Evolutionary conservation across 345 rosid species (phyloP).

Genomic region (Mallotus nudiflorus): DNA sequence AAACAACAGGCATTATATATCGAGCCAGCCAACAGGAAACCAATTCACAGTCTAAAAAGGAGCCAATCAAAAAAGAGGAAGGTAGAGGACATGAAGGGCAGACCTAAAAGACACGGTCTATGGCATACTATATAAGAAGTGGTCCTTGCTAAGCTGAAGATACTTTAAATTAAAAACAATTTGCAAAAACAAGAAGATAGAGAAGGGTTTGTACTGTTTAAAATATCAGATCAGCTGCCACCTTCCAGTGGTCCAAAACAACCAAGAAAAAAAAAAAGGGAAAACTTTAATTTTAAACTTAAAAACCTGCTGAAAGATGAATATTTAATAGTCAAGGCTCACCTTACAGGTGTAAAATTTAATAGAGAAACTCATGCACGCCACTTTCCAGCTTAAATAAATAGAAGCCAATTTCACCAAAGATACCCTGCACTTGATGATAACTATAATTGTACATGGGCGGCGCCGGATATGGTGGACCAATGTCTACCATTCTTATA

Average conservation of each 20-base stretch:
- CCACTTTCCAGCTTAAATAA: not conserved
- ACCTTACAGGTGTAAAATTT: not conserved
- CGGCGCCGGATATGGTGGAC: constrained; percentile 13
- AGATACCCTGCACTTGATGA: not conserved
- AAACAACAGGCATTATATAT: not conserved
- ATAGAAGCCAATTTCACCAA: not conserved
- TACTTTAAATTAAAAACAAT: not conserved
- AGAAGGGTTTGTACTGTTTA: not conserved
- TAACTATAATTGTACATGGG: constrained; percentile 9
- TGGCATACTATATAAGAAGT: constrained; percentile 1
- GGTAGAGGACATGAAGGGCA: constrained; percentile 3
- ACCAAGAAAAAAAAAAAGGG: too few species aligned
- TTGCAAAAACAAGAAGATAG: not conserved
- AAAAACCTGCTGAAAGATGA: not conserved
- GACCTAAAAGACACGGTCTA: constrained; percentile 10
- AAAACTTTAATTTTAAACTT: too few species aligned
- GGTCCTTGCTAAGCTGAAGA: constrained; percentile 3
- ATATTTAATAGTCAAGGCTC: not conserved
- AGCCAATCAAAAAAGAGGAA: not conserved
- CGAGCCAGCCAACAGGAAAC: not conserved
- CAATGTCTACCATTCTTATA: not conserved
- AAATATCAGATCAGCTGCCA: not conserved
- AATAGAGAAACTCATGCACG: not conserved
- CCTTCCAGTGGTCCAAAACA: constrained; percentile 16
- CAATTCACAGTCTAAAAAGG: not conserved